Evolutionary conservation across 2,329 filamentous ascomycete species (phyloP).

Genomic region (Penicillium olsonii): DNA sequence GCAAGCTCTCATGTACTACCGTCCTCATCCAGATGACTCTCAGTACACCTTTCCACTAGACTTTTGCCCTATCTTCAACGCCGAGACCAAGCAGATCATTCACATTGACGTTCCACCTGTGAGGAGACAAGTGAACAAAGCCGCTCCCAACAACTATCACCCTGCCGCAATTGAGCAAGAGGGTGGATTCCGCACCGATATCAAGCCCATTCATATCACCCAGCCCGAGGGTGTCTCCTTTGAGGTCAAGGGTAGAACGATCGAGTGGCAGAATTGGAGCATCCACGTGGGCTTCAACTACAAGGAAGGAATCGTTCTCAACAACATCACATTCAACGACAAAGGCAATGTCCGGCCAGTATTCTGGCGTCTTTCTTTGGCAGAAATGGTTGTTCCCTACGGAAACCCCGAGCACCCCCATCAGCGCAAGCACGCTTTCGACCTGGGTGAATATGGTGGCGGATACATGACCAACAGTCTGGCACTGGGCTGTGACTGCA

Average conservation of each 20-base stretch:
- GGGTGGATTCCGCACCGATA: constrained; percentile 73
- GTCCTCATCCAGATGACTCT: constrained; percentile 78
- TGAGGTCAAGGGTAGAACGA: constrained; percentile 68
- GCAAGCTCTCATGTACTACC: constrained; percentile 94
- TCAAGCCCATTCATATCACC: constrained; percentile 86
- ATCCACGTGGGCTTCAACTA: constrained; percentile 95
- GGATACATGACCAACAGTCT: constrained; percentile 53
- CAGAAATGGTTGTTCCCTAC: constrained; percentile 90
- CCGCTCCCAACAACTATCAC: constrained; percentile 76
- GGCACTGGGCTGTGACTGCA: constrained; percentile 47
- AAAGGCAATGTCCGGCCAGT: constrained; percentile 73
- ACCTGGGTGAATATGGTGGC: constrained; percentile 50
- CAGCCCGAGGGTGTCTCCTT: constrained; percentile 90
- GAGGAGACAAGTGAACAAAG: constrained; percentile 72
- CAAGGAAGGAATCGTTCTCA: constrained; percentile 84
- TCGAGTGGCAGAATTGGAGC: constrained; percentile 92
- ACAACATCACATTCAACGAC: constrained; percentile 88
- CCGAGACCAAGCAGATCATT: constrained; percentile 74
- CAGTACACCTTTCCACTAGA: constrained; percentile 92
- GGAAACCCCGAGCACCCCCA: constrained; percentile 53
- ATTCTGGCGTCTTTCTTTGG: constrained; percentile 85
- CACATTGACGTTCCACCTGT: constrained; percentile 81
- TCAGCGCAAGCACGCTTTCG: constrained; percentile 51
- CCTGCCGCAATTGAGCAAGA: constrained; percentile 69
- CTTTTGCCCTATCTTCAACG: constrained; percentile 90